Evolutionary conservation across 2,329 filamentous ascomycete species (phyloP).

Genomic region (Massarina eburnea): DNA sequence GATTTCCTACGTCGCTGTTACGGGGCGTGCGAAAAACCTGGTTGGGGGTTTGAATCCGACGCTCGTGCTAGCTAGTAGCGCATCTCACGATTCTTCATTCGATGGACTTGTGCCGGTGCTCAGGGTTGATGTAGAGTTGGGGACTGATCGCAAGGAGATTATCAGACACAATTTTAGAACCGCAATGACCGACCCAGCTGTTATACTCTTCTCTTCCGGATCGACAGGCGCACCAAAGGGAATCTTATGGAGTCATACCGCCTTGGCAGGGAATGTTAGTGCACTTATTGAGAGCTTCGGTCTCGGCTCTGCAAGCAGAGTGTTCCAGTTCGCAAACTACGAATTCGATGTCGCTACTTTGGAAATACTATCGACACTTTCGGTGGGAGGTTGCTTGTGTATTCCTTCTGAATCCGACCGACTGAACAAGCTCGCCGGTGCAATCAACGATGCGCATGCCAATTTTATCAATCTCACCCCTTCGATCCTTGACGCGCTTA

Average conservation of each 20-base stretch:
- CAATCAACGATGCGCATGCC: constrained; percentile 39
- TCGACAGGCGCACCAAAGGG: constrained; percentile 52
- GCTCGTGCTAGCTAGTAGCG: neutral
- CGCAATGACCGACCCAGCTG: constrained; percentile 53
- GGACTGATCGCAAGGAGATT: neutral
- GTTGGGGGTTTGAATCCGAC: no score
- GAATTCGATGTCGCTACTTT: constrained; percentile 58
- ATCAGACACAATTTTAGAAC: neutral
- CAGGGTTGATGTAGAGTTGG: neutral
- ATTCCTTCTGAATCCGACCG: constrained; percentile 55
- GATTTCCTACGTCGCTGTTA: constrained; percentile 19
- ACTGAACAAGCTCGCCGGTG: constrained; percentile 54
- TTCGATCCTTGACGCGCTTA: no score
- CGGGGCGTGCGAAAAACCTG: neutral
- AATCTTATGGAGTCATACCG: constrained; percentile 52
- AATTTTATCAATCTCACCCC: constrained; percentile 2
- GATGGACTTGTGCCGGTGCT: neutral
- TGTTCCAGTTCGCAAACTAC: constrained; percentile 58
- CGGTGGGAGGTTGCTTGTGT: constrained; percentile 62
- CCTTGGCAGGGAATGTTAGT: constrained; percentile 2
- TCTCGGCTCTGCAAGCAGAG: neutral
- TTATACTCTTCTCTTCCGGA: constrained; percentile 57
- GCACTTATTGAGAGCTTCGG: constrained; percentile 1
- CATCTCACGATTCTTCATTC: neutral
- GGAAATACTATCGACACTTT: constrained; percentile 58